Conservation (phyloP, 192 early-diverging fungal species). For the Backusella circina region DNA sequence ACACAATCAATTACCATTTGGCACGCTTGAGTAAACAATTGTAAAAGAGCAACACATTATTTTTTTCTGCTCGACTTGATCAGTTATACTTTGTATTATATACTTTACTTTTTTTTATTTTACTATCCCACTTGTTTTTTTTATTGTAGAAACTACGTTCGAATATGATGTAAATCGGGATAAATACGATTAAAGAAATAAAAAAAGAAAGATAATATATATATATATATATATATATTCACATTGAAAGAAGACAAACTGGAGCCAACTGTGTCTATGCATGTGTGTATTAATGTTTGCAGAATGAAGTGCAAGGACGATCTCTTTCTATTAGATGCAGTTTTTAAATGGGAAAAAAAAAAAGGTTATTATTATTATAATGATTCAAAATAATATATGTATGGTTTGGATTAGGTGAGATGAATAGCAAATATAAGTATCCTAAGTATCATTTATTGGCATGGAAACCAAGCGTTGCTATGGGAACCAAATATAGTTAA, state of each 20-base stretch:
- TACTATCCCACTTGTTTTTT: not conserved
- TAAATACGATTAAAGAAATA: not conserved
- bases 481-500: too few species aligned
- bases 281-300: too few species aligned
- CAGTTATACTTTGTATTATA: not conserved
- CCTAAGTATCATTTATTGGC: too few species aligned
- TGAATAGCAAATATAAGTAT: too few species aligned
- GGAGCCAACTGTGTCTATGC: not conserved
- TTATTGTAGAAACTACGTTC: not conserved
- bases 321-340: too few species aligned
- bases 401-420: too few species aligned
- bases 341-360: too few species aligned
- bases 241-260: not conserved
- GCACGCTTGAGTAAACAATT: constrained; percentile 55
- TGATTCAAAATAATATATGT: too few species aligned
- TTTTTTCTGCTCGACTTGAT: not conserved
- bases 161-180: not conserved
- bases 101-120: not conserved
- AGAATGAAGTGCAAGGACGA: too few species aligned
- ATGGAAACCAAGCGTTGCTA: too few species aligned
- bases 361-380: too few species aligned
- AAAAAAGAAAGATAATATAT: not conserved
- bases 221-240: not conserved
- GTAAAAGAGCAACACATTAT: constrained; percentile 21
- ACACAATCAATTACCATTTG: constrained; percentile 56